Conservation (phyloP, 331 rosid species). For the Cydonia oblonga region DNA sequence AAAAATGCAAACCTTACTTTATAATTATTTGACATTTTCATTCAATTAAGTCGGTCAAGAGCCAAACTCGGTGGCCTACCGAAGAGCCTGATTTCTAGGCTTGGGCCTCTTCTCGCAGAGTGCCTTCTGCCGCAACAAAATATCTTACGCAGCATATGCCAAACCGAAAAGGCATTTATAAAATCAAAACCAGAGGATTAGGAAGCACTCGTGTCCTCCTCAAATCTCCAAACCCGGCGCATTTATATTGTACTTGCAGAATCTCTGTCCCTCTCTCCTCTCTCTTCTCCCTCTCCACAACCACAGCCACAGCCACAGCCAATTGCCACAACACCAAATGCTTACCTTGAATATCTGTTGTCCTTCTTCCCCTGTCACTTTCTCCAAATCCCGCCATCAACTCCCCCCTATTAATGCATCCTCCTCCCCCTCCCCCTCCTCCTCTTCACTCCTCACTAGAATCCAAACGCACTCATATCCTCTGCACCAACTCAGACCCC, state of each 20-base stretch:
- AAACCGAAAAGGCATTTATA: not conserved
- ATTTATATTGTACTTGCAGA: not conserved
- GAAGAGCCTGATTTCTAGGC: no score
- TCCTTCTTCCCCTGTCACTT: conserved; percentile 34
- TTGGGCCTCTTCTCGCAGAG: no score
- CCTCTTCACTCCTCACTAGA: conserved; percentile 10
- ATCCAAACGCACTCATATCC: conserved; percentile 8
- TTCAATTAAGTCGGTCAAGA: not conserved
- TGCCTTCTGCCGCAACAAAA: no score
- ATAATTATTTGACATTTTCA: not conserved
- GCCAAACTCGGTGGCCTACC: no score
- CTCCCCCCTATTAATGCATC: conserved; percentile 25
- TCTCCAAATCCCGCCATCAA: conserved; percentile 26
- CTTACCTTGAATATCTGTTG: conserved; percentile 26
- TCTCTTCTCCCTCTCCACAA: not conserved
- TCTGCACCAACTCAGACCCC: conserved; percentile 7
- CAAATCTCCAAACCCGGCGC: not conserved
- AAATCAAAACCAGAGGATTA: not conserved
- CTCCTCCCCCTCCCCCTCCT: conserved; percentile 12
- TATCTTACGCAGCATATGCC: not conserved
- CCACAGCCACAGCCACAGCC: not conserved
- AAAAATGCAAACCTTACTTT: not conserved
- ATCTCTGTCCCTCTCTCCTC: not conserved
- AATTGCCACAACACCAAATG: conserved; percentile 18
- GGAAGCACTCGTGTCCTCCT: not conserved